phyloP scores from a whole-genome alignment of 176 grass and related monocot genomes.

The Avena sativa region DNA sequence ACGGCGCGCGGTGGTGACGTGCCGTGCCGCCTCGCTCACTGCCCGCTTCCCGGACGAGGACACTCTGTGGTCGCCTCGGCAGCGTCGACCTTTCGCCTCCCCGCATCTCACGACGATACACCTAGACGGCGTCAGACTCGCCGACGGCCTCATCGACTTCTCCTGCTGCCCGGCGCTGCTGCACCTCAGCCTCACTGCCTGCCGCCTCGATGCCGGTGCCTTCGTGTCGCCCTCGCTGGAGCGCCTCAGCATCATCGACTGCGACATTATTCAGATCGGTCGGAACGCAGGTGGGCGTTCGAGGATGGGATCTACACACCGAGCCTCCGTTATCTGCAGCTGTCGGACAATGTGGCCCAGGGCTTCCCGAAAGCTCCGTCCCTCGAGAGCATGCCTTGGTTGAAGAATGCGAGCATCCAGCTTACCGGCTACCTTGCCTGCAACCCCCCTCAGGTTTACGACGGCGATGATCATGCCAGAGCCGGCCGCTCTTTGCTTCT shows the following conservation, averaged over 20 bases:
- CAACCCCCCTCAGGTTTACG: not conserved
- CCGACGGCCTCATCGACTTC: not conserved
- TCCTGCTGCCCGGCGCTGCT: not conserved
- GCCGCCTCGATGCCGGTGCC: not conserved
- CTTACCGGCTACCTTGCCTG: not conserved
- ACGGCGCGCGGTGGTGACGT: not conserved
- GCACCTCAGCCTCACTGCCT: not conserved
- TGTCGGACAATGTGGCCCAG: not conserved
- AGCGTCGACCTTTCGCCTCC: not conserved
- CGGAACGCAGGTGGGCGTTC: not conserved
- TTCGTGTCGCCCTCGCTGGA: not conserved
- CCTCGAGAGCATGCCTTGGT: not conserved
- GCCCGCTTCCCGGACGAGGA: not conserved
- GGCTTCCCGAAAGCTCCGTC: not conserved
- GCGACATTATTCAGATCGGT: not conserved
- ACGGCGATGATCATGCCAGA: not conserved
- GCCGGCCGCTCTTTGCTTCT: not conserved
- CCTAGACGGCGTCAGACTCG: not conserved
- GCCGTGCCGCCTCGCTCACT: not conserved
- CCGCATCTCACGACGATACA: not conserved
- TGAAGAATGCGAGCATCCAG: not conserved
- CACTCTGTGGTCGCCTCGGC: not conserved
- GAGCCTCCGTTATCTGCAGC: not conserved
- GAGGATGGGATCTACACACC: not conserved
- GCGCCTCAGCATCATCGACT: not conserved